phyloP scores from a whole-genome alignment of 2,329 filamentous ascomycete genomes.

The Ceratocystis ficicola region DNA sequence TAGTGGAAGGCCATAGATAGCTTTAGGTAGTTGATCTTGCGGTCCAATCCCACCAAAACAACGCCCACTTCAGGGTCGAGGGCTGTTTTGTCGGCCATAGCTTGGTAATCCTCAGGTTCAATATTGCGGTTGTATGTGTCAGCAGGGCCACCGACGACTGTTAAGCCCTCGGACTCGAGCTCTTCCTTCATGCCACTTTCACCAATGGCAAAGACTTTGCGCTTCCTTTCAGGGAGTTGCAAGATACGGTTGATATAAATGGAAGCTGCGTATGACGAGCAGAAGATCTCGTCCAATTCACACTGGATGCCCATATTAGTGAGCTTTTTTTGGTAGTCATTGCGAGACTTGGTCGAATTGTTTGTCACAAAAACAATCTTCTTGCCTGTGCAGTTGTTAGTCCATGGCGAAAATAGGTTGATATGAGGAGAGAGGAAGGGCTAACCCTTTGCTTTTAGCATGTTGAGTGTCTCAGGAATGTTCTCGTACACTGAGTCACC shows the following conservation, averaged over 20 bases:
- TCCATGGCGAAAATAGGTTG: background rate
- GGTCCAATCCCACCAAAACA: conserved; percentile 83
- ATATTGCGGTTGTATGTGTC: conserved; percentile 65
- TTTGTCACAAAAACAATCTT: conserved; percentile 93
- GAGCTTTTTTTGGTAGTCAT: conserved; percentile 88
- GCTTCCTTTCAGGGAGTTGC: conserved; percentile 61
- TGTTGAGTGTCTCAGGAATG: conserved; percentile 70
- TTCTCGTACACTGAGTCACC: conserved; percentile 81
- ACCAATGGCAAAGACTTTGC: conserved; percentile 89
- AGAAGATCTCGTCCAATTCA: conserved; percentile 82
- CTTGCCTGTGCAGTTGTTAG: conserved; percentile 50
- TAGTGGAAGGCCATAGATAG: conserved; percentile 76
- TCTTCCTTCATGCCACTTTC: conserved; percentile 87
- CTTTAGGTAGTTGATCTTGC: conserved; percentile 93
- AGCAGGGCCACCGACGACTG: conserved; percentile 79
- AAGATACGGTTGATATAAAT: conserved; percentile 94
- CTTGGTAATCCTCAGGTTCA: conserved; percentile 64
- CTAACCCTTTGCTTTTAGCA: conserved; percentile 68
- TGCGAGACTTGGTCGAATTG: conserved; percentile 92
- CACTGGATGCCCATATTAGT: conserved; percentile 66
- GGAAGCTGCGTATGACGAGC: conserved; percentile 85
- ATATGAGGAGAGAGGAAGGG: background rate
- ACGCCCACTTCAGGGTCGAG: conserved; percentile 82
- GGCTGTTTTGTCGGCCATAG: conserved; percentile 59
- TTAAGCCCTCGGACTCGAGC: conserved; percentile 63